Base-by-base conservation (phyloP, 257 asterid genomes). In the Hygrophila difformis region DNA sequence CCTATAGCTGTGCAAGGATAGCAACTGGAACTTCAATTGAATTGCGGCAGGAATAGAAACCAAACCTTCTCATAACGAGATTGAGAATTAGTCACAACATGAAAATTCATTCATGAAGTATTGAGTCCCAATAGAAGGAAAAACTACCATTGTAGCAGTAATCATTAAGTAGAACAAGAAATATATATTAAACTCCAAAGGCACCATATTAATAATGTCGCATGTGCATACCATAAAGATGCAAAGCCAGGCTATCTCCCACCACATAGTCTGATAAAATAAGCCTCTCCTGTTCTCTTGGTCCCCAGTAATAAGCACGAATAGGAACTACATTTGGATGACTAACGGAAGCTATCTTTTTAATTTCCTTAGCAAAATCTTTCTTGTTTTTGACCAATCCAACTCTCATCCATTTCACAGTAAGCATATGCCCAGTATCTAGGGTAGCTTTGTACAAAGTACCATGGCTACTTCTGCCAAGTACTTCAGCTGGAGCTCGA, bases 401-500 rank as follows among this genome's bases (percentile, higher is more conserved):
- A 24, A 82, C 89, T 49, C 89, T 65, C 69, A 82, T 49, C 94
- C 94, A 82, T 65, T 82, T 82, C 56, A 82, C 94, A 18, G 82
- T 73, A 46, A 82, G 66, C 82, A 82, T 56, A 39, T 70, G 78
- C 55, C 89, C 81, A 42, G 50, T 82, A 49, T 55, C 75, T 9
- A 82, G 62, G 47, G 83, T 78, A 35, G 94, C 83, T 71, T 82
- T 82, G 57, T 82, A 82, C 52, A 82, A 49, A 19, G 94, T 82
- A 41, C 94, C 94, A 60, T 82, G 94, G 67, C 80, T 78, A 61
- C 94, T 82, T 63, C 94, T 73, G 51, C 94, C 94, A 35, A 82
- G 86, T 18, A 82, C 94, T 79, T 82, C 94, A 5, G 94, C 94
- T 35, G 89, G 94, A 48, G 94, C 94, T 37, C 83, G 81, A 57